These are phyloP conservation scores for Crucihimalaya himalaica DNA, from an alignment of 345 rosid genomes.

Conservation along the genomic window DNA sequence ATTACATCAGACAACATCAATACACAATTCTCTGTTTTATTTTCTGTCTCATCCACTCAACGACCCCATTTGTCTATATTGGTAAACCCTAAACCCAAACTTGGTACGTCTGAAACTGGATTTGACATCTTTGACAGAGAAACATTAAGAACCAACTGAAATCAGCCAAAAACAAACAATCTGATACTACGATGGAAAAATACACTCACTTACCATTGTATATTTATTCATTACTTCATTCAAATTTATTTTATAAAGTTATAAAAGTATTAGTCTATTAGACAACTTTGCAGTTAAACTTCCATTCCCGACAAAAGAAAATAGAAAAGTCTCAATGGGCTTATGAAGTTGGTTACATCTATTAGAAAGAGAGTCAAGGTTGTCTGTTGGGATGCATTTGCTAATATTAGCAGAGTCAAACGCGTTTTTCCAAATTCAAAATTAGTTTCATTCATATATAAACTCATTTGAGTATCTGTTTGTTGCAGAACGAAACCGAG, in stretches of 20 bases:
- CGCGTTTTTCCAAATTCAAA: slow-evolving; percentile 7
- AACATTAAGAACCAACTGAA: not conserved
- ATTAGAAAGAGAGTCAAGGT: not conserved
- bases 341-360: not conserved
- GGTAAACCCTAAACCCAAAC: slow-evolving; percentile 17
- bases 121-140: not conserved
- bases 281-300: too few relatives aligned
- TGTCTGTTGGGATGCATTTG: not conserved
- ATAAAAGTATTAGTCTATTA: too few relatives aligned
- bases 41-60: slow-evolving; percentile 3
- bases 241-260: not conserved
- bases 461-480: slow-evolving; percentile 13
- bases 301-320: not conserved
- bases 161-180: not conserved
- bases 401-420: slow-evolving; percentile 35
- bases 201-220: not conserved
- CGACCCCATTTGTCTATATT: slow-evolving; percentile 15
- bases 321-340: not conserved
- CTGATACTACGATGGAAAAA: not conserved
- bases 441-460: slow-evolving; percentile 24
- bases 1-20: slow-evolving; percentile 21
- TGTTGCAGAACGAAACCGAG: slow-evolving; percentile 6
- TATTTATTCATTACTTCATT: not conserved
- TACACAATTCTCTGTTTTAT: slow-evolving; percentile 15
- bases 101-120: not conserved